phyloP scores from a whole-genome alignment of 768 basidiomycete genomes.

The Lentinula lateritia region DNA sequence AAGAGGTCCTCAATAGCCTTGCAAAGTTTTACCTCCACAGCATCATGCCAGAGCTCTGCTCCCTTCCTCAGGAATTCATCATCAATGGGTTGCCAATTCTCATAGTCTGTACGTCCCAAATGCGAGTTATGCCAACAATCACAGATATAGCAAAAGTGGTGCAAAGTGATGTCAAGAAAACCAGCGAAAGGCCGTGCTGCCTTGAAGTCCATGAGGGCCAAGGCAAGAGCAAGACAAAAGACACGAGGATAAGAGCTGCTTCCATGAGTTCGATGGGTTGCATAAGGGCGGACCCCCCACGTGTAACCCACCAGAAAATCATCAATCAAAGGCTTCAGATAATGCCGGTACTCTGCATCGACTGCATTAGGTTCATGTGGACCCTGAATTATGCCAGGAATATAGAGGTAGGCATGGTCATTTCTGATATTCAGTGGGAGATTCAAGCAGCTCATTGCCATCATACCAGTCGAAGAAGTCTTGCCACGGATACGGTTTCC shows the following conservation, averaged over 20 bases:
- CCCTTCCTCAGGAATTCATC: slow-evolving; percentile 1
- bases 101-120: slow-evolving; percentile 2
- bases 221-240: neutral
- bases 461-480: too few relatives aligned
- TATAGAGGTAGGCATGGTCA: too few relatives aligned
- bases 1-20: slow-evolving; percentile 13
- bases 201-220: neutral
- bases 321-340: too few relatives aligned
- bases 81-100: slow-evolving; percentile 13
- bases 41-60: slow-evolving; percentile 18
- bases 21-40: slow-evolving; percentile 8
- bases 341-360: too few relatives aligned
- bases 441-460: too few relatives aligned
- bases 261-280: too few relatives aligned
- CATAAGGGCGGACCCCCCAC: too few relatives aligned
- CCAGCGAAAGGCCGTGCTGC: neutral
- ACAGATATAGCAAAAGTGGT: neutral
- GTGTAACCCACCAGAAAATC: too few relatives aligned
- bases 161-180: neutral
- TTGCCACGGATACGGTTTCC: too few relatives aligned
- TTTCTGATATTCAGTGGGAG: too few relatives aligned
- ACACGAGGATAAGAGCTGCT: neutral
- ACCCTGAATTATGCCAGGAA: too few relatives aligned
- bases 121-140: neutral
- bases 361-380: too few relatives aligned